Percentiles rank a stretch among this genome's conserved stretches.
Evolutionary conservation across 495 filamentous ascomycete genomes (phyloP).

Genomic region (Mytilinidion resinicola): DNA sequence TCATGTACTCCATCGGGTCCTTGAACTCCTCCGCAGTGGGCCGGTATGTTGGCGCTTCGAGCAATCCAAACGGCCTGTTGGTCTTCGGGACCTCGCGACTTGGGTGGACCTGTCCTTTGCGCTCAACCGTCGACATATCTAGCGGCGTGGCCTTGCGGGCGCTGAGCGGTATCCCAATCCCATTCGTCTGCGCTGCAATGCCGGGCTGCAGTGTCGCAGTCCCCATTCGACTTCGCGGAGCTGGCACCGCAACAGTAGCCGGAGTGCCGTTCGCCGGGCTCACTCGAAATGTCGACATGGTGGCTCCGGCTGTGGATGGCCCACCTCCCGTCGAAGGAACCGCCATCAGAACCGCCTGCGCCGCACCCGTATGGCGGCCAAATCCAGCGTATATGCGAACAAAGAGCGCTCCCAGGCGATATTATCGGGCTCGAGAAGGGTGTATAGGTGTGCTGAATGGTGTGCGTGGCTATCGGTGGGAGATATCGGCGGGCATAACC

Average conservation of each 20-base stretch:
- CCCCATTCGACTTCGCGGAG: slow-evolving; percentile 20
- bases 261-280: slow-evolving; percentile 5
- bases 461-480: slow-evolving; percentile 16
- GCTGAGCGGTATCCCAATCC: slow-evolving; percentile 50
- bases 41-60: slow-evolving; percentile 85
- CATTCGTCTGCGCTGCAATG: slow-evolving; percentile 26
- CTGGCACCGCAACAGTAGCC: background rate
- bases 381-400: background rate
- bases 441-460: background rate
- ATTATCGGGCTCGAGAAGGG: background rate
- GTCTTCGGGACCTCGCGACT: slow-evolving; percentile 69
- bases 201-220: slow-evolving; percentile 1
- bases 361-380: slow-evolving; percentile 3
- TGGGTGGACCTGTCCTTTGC: slow-evolving; percentile 70
- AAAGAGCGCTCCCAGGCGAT: too few species aligned
- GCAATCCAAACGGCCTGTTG: slow-evolving; percentile 71
- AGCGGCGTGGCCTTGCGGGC: slow-evolving; percentile 65
- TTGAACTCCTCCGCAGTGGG: slow-evolving; percentile 92
- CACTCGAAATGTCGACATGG: slow-evolving; percentile 16
- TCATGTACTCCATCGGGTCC: slow-evolving; percentile 87
- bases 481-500: slow-evolving; percentile 22
- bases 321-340: slow-evolving; percentile 16
- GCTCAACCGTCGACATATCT: slow-evolving; percentile 85
- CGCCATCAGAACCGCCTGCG: slow-evolving; percentile 14
- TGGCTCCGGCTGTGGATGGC: slow-evolving; percentile 14